Evolutionary conservation across 805 yeast genomes (phyloP).

Genomic region (Nakazawaea molendinolei): DNA sequence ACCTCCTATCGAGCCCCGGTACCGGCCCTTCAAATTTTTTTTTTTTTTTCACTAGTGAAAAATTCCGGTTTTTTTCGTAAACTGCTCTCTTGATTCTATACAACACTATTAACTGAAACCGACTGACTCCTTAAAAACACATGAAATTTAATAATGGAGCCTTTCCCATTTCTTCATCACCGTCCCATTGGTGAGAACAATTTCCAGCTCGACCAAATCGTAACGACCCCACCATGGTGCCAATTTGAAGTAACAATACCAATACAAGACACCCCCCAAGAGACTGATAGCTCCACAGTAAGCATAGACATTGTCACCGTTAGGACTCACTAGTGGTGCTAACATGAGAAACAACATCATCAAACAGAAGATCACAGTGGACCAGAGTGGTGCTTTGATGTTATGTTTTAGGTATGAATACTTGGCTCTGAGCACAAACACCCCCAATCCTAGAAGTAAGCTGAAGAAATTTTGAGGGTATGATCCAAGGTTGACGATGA

Average conservation of each 20-base stretch:
- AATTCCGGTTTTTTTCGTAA: no score
- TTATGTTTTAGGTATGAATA: conserved; percentile 42
- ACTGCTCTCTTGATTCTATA: no score
- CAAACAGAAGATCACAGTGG: conserved; percentile 36
- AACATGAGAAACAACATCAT: conserved; percentile 37
- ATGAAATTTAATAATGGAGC: conserved; percentile 12
- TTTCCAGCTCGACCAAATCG: conserved; percentile 33
- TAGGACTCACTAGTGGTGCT: conserved; percentile 45
- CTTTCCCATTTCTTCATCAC: conserved; percentile 51
- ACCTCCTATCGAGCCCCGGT: no score
- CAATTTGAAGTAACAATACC: conserved; percentile 46
- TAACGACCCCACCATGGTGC: conserved; percentile 43
- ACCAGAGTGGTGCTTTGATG: conserved; percentile 37
- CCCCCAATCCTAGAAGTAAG: conserved; percentile 29
- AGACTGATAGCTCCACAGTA: conserved; percentile 37
- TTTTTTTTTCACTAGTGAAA: neutral
- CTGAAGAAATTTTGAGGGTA: conserved; percentile 32
- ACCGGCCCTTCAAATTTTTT: no score
- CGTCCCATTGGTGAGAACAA: conserved; percentile 49
- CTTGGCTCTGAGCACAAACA: conserved; percentile 31
- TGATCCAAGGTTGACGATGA: conserved; percentile 35
- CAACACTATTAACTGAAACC: neutral
- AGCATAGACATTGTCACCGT: conserved; percentile 42
- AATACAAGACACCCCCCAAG: conserved; percentile 37
- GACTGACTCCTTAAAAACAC: no score